Percentiles rank a stretch among this genome's conserved stretches.
phyloP scores from a whole-genome alignment of 1,284 basidiomycete genomes.

The Lentinula novae-zelandiae region DNA sequence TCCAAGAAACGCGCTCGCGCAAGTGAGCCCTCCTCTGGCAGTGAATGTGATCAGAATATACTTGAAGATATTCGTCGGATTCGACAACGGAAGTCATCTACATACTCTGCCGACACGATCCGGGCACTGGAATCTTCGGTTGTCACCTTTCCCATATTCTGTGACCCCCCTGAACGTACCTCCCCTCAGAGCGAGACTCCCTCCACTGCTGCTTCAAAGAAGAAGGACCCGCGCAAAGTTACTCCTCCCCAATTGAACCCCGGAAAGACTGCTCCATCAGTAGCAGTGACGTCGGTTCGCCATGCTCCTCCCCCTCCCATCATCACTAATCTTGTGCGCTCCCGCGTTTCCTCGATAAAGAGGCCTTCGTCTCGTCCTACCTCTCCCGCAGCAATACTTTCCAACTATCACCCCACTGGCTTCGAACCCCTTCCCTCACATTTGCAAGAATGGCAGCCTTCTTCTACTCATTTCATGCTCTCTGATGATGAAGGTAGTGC shows the following conservation, averaged over 20 bases:
- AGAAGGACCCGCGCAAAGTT: slow-evolving; percentile 3
- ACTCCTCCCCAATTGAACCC: slow-evolving; percentile 10
- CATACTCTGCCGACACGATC: slow-evolving; percentile 1
- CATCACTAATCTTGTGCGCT: background rate
- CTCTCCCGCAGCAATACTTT: background rate
- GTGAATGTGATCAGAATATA: background rate
- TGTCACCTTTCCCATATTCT: slow-evolving; percentile 3
- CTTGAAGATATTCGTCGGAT: slow-evolving; percentile 5
- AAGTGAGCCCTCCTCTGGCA: slow-evolving; percentile 1
- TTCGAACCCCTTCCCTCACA: slow-evolving; percentile 11
- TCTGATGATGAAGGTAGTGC: slow-evolving; percentile 9
- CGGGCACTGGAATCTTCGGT: background rate
- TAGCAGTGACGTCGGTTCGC: slow-evolving; percentile 6
- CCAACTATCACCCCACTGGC: background rate
- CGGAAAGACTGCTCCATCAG: slow-evolving; percentile 7
- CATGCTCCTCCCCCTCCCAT: slow-evolving; percentile 7
- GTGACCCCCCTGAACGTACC: background rate
- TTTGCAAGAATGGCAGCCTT: slow-evolving; percentile 11
- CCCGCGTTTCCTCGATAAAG: slow-evolving; percentile 4
- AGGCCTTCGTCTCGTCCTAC: background rate
- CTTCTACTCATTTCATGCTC: background rate
- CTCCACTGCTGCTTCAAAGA: background rate
- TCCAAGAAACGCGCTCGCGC: slow-evolving; percentile 13
- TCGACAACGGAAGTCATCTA: slow-evolving; percentile 6
- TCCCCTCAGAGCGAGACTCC: background rate